phyloP scores from a whole-genome alignment of 1,284 basidiomycete species.

The Xerocomus amazonicus region DNA sequence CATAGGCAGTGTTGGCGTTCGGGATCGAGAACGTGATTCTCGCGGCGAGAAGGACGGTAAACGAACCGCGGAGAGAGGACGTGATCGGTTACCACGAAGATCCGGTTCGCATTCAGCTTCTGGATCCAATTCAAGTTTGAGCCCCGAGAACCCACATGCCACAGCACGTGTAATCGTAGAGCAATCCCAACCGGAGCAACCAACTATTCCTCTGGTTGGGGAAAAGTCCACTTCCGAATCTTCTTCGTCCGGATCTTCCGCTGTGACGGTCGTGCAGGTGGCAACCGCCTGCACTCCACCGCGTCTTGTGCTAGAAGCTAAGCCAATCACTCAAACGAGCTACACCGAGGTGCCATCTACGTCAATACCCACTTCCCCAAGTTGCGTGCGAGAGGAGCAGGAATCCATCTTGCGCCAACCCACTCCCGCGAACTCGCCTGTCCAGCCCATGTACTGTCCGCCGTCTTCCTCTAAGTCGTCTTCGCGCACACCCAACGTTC shows the following conservation, averaged over 20 bases:
- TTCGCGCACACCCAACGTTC: constrained; percentile 6
- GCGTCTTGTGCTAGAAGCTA: constrained; percentile 30
- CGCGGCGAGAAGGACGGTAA: constrained; percentile 31
- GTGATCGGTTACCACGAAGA: constrained; percentile 43
- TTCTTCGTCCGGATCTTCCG: constrained; percentile 30
- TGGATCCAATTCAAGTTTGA: constrained; percentile 42
- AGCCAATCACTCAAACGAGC: constrained; percentile 28
- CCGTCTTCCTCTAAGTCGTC: constrained; percentile 6
- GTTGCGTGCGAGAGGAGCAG: constrained; percentile 27
- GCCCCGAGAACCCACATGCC: constrained; percentile 37
- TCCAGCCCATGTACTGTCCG: constrained; percentile 16
- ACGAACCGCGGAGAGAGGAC: constrained; percentile 35
- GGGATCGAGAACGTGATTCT: constrained; percentile 30
- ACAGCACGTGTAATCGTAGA: constrained; percentile 11
- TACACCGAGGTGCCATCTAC: constrained; percentile 17
- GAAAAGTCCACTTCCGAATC: constrained; percentile 16
- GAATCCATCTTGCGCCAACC: constrained; percentile 27
- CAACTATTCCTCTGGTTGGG: constrained; percentile 9
- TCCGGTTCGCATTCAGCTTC: constrained; percentile 33
- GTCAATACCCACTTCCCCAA: constrained; percentile 25
- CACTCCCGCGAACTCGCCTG: constrained; percentile 35
- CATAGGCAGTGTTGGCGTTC: constrained; percentile 33
- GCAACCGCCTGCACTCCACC: constrained; percentile 20
- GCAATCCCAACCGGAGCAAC: constrained; percentile 5
- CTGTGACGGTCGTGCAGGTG: constrained; percentile 9